Evolutionary conservation across 164 flowering plant species (phyloP), one percentile per base, ranked within the genome.

Genomic region (Akebia trifoliata): DNA sequence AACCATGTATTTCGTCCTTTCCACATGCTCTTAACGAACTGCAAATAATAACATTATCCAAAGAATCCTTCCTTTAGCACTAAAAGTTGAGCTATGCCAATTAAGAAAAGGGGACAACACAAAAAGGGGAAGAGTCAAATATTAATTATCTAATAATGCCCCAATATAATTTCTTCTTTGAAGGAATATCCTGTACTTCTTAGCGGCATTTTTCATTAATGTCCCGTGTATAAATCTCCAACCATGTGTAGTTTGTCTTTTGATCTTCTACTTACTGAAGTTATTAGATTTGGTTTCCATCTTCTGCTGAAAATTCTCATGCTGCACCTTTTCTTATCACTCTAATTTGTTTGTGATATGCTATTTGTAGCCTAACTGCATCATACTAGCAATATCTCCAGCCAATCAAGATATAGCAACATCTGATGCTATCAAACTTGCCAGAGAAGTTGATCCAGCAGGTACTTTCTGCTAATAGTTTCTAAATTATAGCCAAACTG

Each of bases 331-430:
- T 34, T 12, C 1, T 52, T 30, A 8, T 37, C 42, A 46, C 22
- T 50, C 56, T 54, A 40, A 56, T 40, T 40, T 53, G 17, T 21
- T 14, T 11, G 15, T 50, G 62, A 26, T 53, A 7, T 60, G 36
- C 25, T 15, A 57, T 56, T 52, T 73, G 76, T 58, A 86, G 95
- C 97, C 97, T 21, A 90, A 83, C 79, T 77, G 79, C 78, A 78
- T 90, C 47, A 86, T 90, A 44, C 64, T 90, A 64, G 97, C 97
- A 61, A 86, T 90, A 61, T 77, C 97, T 63, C 97, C 95, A 39
- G 95, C 97, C 15, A 89, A 89, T 74, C 97, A 89, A 76, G 97
- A 89, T 74, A 86, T 89, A 69, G 95, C 97, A 45, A 89, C 97
- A 45, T 89, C 97, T 24, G 97, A 89, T 72, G 95, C 97, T 38